Percentiles rank a stretch among this genome's conserved stretches.
phyloP scores from a whole-genome alignment of 805 yeast genomes.

The Candida schatavii region DNA sequence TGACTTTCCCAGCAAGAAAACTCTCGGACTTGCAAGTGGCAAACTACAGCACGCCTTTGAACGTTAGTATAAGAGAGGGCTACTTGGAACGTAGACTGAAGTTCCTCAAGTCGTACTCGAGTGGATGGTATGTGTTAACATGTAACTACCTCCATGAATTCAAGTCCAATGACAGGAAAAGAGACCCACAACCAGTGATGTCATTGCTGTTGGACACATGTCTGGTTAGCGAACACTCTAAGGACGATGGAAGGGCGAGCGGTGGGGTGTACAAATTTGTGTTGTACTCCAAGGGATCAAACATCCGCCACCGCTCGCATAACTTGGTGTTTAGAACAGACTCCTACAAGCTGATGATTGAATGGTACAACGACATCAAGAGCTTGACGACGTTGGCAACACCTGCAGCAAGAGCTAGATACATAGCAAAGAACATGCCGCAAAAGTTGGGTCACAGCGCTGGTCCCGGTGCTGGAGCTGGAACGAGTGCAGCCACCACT shows the following conservation, averaged over 20 bases:
- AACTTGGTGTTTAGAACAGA: conserved; percentile 96
- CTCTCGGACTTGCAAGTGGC: conserved; percentile 58
- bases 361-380: conserved; percentile 81
- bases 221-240: conserved; percentile 77
- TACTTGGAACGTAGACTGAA: conserved; percentile 86
- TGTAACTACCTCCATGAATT: conserved; percentile 88
- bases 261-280: conserved; percentile 72
- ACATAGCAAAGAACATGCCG: conserved; percentile 23
- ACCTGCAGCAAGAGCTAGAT: conserved; percentile 56
- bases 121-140: conserved; percentile 89
- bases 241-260: conserved; percentile 56
- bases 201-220: conserved; percentile 79
- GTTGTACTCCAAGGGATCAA: conserved; percentile 64
- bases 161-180: conserved; percentile 75
- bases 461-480: conserved; percentile 2
- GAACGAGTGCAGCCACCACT: no score
- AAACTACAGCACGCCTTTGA: conserved; percentile 65
- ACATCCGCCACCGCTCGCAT: conserved; percentile 73
- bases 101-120: conserved; percentile 84
- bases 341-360: conserved; percentile 71
- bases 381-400: conserved; percentile 59
- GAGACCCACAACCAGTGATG: conserved; percentile 79
- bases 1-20: conserved; percentile 35
- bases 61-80: conserved; percentile 67
- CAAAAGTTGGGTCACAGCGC: no score